Evolutionary conservation across 2,329 filamentous ascomycete species (phyloP).

Genomic region (Penicillium capsulatum): DNA sequence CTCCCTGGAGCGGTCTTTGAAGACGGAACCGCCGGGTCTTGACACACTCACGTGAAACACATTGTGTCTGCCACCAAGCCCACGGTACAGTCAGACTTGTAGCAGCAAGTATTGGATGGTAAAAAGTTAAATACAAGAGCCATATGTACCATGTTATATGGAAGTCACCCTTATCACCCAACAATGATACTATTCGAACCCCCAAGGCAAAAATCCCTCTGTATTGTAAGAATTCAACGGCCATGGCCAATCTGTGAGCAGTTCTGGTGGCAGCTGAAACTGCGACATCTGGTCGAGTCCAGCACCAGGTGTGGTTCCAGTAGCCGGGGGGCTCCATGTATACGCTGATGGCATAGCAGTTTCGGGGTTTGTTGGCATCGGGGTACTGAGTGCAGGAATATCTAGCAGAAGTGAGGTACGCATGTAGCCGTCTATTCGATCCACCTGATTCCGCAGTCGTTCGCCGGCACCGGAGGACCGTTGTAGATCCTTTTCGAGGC

Average conservation of each 20-base stretch:
- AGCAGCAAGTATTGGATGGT: no score
- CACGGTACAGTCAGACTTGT: no score
- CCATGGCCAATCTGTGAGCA: constrained; percentile 44
- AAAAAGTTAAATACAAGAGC: no score
- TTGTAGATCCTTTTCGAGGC: constrained; percentile 42
- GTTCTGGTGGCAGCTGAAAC: constrained; percentile 40
- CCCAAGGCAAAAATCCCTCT: constrained; percentile 21
- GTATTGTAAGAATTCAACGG: constrained; percentile 22
- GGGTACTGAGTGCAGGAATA: constrained; percentile 8
- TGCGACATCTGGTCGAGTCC: constrained; percentile 28
- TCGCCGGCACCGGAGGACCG: constrained; percentile 39
- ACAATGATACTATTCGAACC: constrained; percentile 24
- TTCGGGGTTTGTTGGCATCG: constrained; percentile 10
- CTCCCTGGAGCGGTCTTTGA: no score
- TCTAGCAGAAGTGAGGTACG: constrained; percentile 20
- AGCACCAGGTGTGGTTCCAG: constrained; percentile 9
- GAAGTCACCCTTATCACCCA: no score
- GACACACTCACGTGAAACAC: no score
- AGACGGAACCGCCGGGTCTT: no score
- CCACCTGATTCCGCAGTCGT: constrained; percentile 41
- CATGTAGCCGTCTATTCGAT: constrained; percentile 46
- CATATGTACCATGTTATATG: no score
- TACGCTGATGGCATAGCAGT: constrained; percentile 4
- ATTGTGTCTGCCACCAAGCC: no score
- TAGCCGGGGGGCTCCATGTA: constrained; percentile 4